Evolutionary conservation across 768 basidiomycete genomes (phyloP).

Genomic region (Mycena galericulata): DNA sequence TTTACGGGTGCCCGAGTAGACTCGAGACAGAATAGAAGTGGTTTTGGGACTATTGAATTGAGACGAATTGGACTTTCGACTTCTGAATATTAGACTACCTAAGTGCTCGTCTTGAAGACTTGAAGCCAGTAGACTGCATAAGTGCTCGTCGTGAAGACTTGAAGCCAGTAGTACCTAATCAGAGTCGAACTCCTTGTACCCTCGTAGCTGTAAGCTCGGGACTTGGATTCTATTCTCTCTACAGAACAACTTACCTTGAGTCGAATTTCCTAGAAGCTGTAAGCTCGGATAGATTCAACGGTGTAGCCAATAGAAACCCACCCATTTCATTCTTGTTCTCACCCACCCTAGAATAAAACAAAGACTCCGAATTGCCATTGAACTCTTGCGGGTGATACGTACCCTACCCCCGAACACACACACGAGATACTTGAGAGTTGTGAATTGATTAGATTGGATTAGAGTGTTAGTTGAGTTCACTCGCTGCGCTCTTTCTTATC

Average conservation of each 20-base stretch:
- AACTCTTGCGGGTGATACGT: not conserved
- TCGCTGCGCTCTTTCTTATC: not conserved
- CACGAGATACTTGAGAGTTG: conserved; percentile 4
- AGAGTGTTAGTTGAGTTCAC: not conserved
- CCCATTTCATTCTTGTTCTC: not conserved
- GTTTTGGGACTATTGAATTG: not conserved
- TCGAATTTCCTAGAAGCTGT: not conserved
- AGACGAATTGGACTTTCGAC: not conserved
- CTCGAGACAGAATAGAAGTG: not conserved
- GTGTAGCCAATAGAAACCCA: not conserved
- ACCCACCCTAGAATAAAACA: not conserved
- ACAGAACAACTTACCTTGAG: no score
- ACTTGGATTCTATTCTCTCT: no score
- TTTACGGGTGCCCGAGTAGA: not conserved
- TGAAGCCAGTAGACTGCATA: no score
- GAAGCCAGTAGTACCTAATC: no score
- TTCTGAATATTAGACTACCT: not conserved
- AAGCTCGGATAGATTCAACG: not conserved
- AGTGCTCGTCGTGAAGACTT: not conserved
- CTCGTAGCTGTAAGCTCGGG: conserved; percentile 3
- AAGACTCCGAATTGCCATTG: not conserved
- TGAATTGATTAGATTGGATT: not conserved
- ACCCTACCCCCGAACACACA: conserved; percentile 39
- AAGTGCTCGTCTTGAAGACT: no score
- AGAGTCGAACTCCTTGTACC: not conserved